Conservation (phyloP, 108 stramenopile species). For the Schizochytrium sp. region DNA sequence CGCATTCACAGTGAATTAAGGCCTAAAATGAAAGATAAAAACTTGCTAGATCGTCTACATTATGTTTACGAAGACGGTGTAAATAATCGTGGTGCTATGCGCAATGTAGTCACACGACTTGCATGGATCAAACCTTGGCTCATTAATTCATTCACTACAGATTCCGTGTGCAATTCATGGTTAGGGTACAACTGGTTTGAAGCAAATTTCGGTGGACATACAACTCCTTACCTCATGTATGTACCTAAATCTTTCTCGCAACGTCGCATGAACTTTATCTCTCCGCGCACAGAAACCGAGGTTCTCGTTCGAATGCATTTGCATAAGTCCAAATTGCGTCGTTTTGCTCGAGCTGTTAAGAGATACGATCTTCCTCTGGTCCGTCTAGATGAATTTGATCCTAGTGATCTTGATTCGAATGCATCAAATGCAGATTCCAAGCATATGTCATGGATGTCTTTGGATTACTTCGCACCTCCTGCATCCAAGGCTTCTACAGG, state of each 20-base stretch:
- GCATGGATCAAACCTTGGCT: conserved; percentile 34
- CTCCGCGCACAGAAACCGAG: conserved; percentile 14
- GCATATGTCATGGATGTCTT: no score
- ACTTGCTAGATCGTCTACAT: conserved; percentile 2
- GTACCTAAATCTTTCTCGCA: conserved; percentile 38
- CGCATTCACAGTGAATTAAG: background rate
- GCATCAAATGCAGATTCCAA: no score
- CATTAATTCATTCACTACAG: background rate
- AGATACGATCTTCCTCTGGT: background rate
- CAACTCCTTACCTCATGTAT: background rate
- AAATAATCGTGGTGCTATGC: background rate
- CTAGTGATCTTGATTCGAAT: no score
- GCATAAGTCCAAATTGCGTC: background rate
- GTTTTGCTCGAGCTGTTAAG: background rate
- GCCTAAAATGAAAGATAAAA: conserved; percentile 14
- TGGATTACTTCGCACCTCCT: no score
- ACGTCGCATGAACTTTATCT: conserved; percentile 41
- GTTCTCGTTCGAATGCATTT: conserved; percentile 12
- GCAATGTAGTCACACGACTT: conserved; percentile 9
- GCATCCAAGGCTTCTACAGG: no score
- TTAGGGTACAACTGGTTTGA: conserved; percentile 19
- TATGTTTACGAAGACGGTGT: conserved; percentile 31
- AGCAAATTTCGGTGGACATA: background rate
- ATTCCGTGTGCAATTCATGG: conserved; percentile 36
- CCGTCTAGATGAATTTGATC: background rate